These are phyloP conservation scores for Trichophyton verrucosum DNA, from an alignment of 2,329 filamentous ascomycete species.

Conservation along the genomic window DNA sequence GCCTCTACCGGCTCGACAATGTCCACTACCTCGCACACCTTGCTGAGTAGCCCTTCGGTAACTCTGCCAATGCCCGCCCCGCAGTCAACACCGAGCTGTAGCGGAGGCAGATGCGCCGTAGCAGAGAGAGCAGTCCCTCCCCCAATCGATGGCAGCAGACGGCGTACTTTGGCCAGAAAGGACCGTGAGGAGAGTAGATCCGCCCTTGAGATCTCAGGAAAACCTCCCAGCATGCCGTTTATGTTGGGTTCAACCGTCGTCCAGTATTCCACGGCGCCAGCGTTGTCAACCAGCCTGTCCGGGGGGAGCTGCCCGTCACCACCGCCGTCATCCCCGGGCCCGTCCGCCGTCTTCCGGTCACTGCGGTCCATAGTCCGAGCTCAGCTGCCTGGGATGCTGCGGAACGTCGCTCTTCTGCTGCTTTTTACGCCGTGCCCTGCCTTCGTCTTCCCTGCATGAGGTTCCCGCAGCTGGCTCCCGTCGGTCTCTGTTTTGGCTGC, in stretches of 20 bases:
- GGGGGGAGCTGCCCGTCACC: conserved; percentile 5
- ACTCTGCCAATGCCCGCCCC: conserved; percentile 69
- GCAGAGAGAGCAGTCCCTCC: not conserved
- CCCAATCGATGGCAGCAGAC: conserved; percentile 16
- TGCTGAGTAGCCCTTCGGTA: conserved; percentile 62
- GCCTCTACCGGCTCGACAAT: conserved; percentile 74
- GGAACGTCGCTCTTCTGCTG: no score
- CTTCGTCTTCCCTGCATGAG: not conserved
- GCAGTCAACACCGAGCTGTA: conserved; percentile 42
- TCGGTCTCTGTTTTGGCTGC: not conserved
- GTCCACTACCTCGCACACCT: conserved; percentile 60
- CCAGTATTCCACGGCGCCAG: conserved; percentile 31
- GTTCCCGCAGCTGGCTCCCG: not conserved
- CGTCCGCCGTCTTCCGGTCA: not conserved
- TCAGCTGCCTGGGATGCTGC: no score
- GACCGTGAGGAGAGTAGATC: conserved; percentile 59
- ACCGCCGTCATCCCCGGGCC: not conserved
- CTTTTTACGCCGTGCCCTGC: no score
- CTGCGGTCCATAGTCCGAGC: not conserved
- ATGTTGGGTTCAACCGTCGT: conserved; percentile 31
- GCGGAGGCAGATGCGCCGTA: not conserved
- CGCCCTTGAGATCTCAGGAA: conserved; percentile 52
- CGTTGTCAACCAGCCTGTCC: conserved; percentile 26
- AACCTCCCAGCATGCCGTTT: conserved; percentile 63
- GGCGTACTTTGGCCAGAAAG: conserved; percentile 55